These are phyloP conservation scores for Physcia stellaris DNA, from an alignment of 495 filamentous ascomycete species.

Conservation along the genomic window DNA sequence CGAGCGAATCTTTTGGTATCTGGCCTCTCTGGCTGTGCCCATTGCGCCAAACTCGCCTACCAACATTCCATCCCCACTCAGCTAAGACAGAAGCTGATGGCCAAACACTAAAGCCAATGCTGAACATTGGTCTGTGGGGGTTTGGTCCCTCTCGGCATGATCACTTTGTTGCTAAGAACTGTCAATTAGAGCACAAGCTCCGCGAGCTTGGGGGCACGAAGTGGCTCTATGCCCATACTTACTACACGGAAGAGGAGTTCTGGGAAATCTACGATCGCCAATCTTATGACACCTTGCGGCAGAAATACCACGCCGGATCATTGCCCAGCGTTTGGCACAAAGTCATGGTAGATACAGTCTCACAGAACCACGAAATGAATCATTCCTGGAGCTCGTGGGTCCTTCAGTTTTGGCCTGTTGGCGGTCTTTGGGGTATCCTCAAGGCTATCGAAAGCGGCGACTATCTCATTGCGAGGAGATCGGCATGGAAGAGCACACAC, in stretches of 20 bases:
- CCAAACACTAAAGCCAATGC: slow-evolving; percentile 19
- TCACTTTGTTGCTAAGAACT: slow-evolving; percentile 42
- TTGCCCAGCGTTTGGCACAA: slow-evolving; percentile 42
- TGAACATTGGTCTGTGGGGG: slow-evolving; percentile 45
- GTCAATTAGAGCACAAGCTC: slow-evolving; percentile 49
- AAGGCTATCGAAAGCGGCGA: slow-evolving; percentile 41
- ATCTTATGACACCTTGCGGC: slow-evolving; percentile 33
- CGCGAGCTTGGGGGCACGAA: slow-evolving; percentile 50
- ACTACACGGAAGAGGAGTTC: slow-evolving; percentile 40
- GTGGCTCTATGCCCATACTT: slow-evolving; percentile 45
- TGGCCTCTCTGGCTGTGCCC: slow-evolving; percentile 51
- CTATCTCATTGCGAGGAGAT: slow-evolving; percentile 37
- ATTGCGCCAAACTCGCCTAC: slow-evolving; percentile 18
- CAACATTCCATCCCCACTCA: slow-evolving; percentile 25
- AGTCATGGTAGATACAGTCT: slow-evolving; percentile 11
- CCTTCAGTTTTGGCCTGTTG: slow-evolving; percentile 27
- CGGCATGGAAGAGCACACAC: slow-evolving; percentile 29
- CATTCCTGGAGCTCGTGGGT: neutral
- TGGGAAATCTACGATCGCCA: slow-evolving; percentile 36
- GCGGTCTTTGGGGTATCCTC: slow-evolving; percentile 40
- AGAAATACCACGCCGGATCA: slow-evolving; percentile 33
- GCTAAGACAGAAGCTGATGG: slow-evolving; percentile 2
- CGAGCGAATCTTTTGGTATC: slow-evolving; percentile 28
- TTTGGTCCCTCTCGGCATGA: slow-evolving; percentile 19
- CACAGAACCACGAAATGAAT: slow-evolving; percentile 12